Base-by-base conservation (phyloP, 768 basidiomycete genomes). In the Lyophyllum shimeji region DNA sequence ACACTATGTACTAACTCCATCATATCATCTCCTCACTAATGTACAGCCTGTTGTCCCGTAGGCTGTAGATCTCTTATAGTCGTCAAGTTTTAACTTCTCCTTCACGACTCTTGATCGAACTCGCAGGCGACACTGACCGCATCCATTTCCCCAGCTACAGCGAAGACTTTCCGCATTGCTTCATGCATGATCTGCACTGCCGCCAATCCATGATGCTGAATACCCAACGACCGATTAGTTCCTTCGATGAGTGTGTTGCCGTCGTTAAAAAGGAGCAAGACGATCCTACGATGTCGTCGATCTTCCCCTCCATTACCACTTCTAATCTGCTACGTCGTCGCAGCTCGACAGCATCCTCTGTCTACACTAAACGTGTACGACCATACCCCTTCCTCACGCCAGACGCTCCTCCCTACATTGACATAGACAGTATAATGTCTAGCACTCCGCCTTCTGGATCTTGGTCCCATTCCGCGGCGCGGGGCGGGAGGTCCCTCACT, bases 221-320 rank as follows among this genome's bases (percentile, higher is more conserved):
- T 63, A 55, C 62, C 57, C 60, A 71, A 72, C 61, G 68, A 55
- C 45, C 60, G 52, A 62, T 58, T 54, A 52, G 65, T 59, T 51
- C 67, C 53, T 63, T 63, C 52, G 57, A 58, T 52, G 50, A 55
- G 66, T 77, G 21, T 15, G 25, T 8, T 46, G 18, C 25, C 25
- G 17, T 4, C 25, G 25, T 82, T 78, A 80, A 83, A 79, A 71
- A 75, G 61, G 79, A 82, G 67, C 51, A 54, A 3, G 4, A 37
- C 50, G 72, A 76, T 54, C 66, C 69, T 40, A 65, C 67, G 55
- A 68, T 68, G 50, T 65, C 73, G 66, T 65, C 75, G 59, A 64
- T 76, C 34, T 75, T 71, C 48, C 71, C 76, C 57, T 70, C 73
- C 46, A 63, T 56, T 43, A 24, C 61, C 67, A 51, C 63, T 66